Conservation (phyloP, 2,329 filamentous ascomycete genomes). For the Aspergillus versicolor region DNA sequence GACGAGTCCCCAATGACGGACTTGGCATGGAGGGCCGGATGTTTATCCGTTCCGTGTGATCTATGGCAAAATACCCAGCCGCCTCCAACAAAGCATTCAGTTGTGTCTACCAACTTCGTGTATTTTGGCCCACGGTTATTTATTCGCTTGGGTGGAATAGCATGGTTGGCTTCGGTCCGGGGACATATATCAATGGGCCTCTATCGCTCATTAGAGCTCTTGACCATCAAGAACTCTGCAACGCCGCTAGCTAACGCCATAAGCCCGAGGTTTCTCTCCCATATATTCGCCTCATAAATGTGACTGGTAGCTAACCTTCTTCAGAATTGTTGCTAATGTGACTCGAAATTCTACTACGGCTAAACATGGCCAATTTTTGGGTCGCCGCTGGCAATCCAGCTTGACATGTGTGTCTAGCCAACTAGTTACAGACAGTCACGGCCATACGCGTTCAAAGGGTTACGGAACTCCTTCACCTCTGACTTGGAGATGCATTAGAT, state of each 20-base stretch:
- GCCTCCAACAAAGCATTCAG: background rate
- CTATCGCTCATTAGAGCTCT: background rate
- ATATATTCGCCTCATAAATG: background rate
- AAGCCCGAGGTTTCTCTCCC: background rate
- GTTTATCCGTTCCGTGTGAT: conserved; percentile 22
- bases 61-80: conserved; percentile 5
- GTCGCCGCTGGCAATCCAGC: background rate
- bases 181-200: background rate
- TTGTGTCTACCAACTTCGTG: background rate
- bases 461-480: background rate
- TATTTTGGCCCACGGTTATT: background rate
- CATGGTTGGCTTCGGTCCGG: background rate
- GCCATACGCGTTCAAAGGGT: background rate
- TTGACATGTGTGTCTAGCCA: background rate
- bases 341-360: background rate
- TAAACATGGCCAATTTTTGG: background rate
- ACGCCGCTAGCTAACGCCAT: background rate
- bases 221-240: background rate
- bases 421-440: background rate
- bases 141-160: background rate
- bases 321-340: background rate
- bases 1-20: conserved; percentile 18
- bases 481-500: background rate
- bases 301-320: background rate
- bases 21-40: conserved; percentile 18